Conservation (phyloP, 2,329 filamentous ascomycete genomes). For the Grosmannia huntii region DNA sequence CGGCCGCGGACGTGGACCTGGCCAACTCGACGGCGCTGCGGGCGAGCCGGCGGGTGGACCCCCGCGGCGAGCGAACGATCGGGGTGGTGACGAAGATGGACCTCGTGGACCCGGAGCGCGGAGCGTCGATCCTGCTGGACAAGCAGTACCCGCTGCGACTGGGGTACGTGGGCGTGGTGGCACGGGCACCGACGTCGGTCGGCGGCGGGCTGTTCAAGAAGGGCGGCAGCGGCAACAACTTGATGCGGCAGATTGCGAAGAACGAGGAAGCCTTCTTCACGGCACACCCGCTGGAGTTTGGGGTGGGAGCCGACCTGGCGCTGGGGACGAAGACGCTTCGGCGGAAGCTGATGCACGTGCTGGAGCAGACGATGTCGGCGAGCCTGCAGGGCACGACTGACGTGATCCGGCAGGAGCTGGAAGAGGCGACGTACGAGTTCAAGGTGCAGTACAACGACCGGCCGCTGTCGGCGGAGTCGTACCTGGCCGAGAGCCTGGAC, state of each 20-base stretch:
- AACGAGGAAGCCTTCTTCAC: conserved; percentile 85
- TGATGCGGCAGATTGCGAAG: conserved; percentile 68
- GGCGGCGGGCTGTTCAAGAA: conserved; percentile 62
- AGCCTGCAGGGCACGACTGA: conserved; percentile 82
- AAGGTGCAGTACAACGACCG: conserved; percentile 99
- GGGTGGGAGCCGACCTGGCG: conserved; percentile 54
- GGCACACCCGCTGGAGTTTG: conserved; percentile 69
- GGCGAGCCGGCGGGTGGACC: conserved; percentile 83
- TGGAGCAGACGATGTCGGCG: conserved; percentile 94
- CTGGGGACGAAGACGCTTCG: conserved; percentile 79
- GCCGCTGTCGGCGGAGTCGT: conserved; percentile 87
- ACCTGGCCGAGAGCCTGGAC: conserved; percentile 88
- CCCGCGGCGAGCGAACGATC: conserved; percentile 88
- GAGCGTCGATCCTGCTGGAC: conserved; percentile 67
- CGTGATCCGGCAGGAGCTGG: conserved; percentile 85
- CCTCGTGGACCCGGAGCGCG: conserved; percentile 72
- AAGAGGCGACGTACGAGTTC: conserved; percentile 96
- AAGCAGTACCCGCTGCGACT: conserved; percentile 89
- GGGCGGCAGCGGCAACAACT: conserved; percentile 47
- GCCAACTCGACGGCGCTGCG: conserved; percentile 90
- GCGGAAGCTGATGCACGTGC: conserved; percentile 92
- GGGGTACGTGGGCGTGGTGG: conserved; percentile 92
- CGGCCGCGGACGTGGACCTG: conserved; percentile 90
- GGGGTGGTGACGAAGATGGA: conserved; percentile 99
- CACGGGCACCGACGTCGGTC: conserved; percentile 54